Percentiles rank a stretch among this genome's conserved stretches.
phyloP scores from a whole-genome alignment of 2,329 filamentous ascomycete species.

The Aschersonia sp. region DNA sequence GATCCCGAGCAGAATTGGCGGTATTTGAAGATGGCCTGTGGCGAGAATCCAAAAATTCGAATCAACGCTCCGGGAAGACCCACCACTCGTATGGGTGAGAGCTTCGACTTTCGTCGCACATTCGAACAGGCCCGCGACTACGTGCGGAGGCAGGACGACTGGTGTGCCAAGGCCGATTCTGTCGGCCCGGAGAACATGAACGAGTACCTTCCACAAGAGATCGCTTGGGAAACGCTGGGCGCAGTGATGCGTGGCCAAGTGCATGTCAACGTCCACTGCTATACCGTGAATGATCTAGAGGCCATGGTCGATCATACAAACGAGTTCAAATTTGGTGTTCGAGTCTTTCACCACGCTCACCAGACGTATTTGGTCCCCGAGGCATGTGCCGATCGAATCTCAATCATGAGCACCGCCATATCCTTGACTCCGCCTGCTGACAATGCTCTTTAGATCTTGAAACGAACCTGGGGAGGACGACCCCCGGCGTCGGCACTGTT shows the following conservation, averaged over 20 bases:
- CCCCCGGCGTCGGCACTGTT: conserved; percentile 49
- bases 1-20: conserved; percentile 51
- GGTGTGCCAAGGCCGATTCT: conserved; percentile 43
- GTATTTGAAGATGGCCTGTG: conserved; percentile 67
- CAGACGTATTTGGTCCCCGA: conserved; percentile 54
- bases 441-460: conserved; percentile 27
- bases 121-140: conserved; percentile 47
- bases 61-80: conserved; percentile 43
- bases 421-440: background rate
- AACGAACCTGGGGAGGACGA: conserved; percentile 38
- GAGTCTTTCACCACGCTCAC: conserved; percentile 58
- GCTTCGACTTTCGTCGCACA: conserved; percentile 53
- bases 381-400: conserved; percentile 15
- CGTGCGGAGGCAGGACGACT: conserved; percentile 50
- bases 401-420: background rate
- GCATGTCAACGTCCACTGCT: conserved; percentile 58
- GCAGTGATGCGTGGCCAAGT: conserved; percentile 54
- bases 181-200: conserved; percentile 34
- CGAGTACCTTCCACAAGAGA: conserved; percentile 45
- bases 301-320: conserved; percentile 57
- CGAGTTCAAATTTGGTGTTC: conserved; percentile 53
- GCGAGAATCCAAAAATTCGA: conserved; percentile 52
- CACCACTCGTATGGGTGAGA: conserved; percentile 50
- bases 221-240: conserved; percentile 47
- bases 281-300: conserved; percentile 54